Evolutionary conservation across 108 stramenopile species (phyloP), one percentile per base, ranked within the genome.

Genomic region (Fragilaria crotonensis): DNA sequence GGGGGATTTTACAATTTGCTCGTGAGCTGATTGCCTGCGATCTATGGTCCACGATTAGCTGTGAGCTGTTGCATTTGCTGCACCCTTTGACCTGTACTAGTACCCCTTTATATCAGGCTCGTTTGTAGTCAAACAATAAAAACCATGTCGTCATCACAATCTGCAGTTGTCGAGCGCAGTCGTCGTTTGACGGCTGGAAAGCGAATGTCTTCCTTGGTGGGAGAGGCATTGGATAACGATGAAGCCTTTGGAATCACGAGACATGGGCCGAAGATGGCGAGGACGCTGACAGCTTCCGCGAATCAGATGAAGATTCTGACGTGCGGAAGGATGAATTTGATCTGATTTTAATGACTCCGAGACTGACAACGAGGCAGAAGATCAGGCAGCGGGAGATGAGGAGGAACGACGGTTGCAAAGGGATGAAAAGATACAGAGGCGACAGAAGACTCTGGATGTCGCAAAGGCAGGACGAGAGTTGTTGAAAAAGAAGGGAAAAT

Each of bases 291-390:
- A 81, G 80, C 5, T 92, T 83, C 61, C 85, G 67, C 14, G 72
- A 80, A 46, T 87, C 85, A 21, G 87, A 89, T 49, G 87, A 85
- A 60, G 88, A 93, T 45, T 73, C 79, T 11, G 78, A 48, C 0
- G 71, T 57, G 0, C 54, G 60, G 7, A 78, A 70, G 30, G 91
- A 93, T 76, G 64, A 65, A 30, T 93, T 93, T 68, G 91, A 93
- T 70, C 87, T 5, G 91, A 93, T 65, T 93, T 93, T 61, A 68
- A 93, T 57, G 88, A 93, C 48, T 73, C 71, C 25, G 91, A 93
- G 56, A 75, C 60, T 21, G 85, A 87, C 30, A 64, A 76, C 5
- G 87, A 87, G 44, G 72, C 73, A 0, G 79, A 80, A 9, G 88
- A 71, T 21, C 70, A 36, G 5, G 74, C 67, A 0, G 76, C 72